A percentile compares a stretch with the other conserved stretches of the same genome.
Evolutionary conservation across 768 basidiomycete genomes (phyloP).

Genomic region (Antrodiella citrinella): DNA sequence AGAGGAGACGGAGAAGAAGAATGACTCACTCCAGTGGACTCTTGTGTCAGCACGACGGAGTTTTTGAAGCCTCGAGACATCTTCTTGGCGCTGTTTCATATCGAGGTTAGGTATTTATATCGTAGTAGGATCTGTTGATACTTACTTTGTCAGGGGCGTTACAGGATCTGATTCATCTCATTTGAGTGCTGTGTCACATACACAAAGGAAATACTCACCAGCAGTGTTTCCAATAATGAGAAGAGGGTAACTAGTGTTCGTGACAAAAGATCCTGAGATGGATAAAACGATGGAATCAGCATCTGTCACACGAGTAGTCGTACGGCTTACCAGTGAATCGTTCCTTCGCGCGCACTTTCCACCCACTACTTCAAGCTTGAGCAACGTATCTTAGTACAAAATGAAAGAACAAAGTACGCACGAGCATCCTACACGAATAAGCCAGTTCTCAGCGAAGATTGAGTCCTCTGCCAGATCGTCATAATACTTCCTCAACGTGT

Average conservation of each 20-base stretch:
- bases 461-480: slow-evolving; percentile 6
- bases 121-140: too few relatives aligned
- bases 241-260: neutral
- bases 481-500: neutral
- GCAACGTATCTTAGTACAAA: neutral
- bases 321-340: neutral
- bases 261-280: neutral
- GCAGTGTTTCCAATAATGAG: neutral
- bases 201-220: too few relatives aligned
- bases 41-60: neutral
- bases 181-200: too few relatives aligned
- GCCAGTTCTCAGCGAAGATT: slow-evolving; percentile 9
- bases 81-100: neutral
- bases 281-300: too few relatives aligned
- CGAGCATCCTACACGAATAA: neutral
- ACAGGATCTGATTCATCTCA: neutral
- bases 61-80: neutral
- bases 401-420: neutral
- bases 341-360: neutral
- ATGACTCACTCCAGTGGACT: neutral
- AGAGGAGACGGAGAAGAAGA: too few relatives aligned
- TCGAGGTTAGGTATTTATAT: neutral
- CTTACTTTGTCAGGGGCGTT: neutral
- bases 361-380: too few relatives aligned
- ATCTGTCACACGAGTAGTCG: too few relatives aligned